Conservation (phyloP, 345 rosid genomes). For the Cardamine occulta region DNA sequence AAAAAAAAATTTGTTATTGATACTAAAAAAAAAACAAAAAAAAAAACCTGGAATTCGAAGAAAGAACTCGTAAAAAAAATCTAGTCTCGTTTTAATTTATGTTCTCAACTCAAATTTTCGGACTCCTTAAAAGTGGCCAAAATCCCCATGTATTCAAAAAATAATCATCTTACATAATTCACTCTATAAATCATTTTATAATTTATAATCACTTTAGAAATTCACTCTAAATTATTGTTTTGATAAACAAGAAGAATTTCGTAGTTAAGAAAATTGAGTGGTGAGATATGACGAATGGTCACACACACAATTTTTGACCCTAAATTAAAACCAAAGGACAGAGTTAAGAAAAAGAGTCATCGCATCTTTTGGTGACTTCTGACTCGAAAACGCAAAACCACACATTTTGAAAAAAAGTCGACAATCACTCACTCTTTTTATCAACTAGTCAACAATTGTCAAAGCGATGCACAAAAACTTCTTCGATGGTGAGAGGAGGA, state of each 20-base stretch:
- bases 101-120: background rate
- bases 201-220: no score
- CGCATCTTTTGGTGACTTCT: conserved; percentile 36
- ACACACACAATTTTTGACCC: conserved; percentile 30
- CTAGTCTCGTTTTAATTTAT: no score
- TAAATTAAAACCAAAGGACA: conserved; percentile 39
- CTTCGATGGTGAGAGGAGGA: conserved; percentile 47
- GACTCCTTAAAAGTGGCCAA: background rate
- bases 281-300: conserved; percentile 23
- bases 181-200: no score
- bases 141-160: background rate
- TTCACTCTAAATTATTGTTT: background rate
- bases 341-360: conserved; percentile 9
- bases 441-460: conserved; percentile 10
- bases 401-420: conserved; percentile 20
- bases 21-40: no score
- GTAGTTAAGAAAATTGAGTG: conserved; percentile 7
- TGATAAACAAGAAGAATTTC: background rate
- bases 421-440: conserved; percentile 26
- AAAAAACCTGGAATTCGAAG: no score
- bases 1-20: no score
- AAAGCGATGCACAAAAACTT: background rate
- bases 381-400: conserved; percentile 37
- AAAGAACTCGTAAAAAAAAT: no score
- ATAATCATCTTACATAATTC: background rate